Base-by-base conservation (phyloP, 208 protist genomes). In the Acanthamoeba lugdunensis region DNA sequence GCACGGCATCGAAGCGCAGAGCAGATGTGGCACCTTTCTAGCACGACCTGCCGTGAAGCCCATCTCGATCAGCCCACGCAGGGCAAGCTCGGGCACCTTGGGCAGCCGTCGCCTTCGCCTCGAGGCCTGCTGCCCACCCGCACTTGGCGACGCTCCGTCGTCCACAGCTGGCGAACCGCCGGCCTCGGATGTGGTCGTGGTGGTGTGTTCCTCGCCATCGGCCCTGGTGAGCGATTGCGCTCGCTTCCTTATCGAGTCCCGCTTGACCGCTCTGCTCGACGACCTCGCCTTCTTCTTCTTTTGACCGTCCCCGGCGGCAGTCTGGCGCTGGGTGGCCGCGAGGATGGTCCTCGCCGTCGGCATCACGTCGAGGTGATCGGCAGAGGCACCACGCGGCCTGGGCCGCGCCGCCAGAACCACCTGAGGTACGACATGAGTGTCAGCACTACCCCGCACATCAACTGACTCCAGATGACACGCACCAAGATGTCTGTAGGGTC, bases 31-130 rank as follows among this genome's bases (percentile, higher is more conserved):
- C 33, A 77, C 69, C 73, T 81, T 89, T 23, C 58, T 58, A n/a
- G 82, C 82, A 28, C 33, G 82, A 6, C 41, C 28, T 28, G n/a
- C 5, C 30, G 82, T 48, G 18, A 89, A 89, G 18, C 82, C 82
- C 82, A 89, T 89, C 58, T 89, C 82, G 13, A 67, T 50, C 82
- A 89, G 30, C n/a, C 54, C 58, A 48, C 58, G 82, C 82, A 89
- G 9, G n/a, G 82, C 82, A n/a, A 50, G 33, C 28, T 18, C 33
- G 33, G 73, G 73, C 41, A 81, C 73, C 73, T 41, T 41, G 21
- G 73, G 73, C 9, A 81, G 73, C 21, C 73, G 30, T 33, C 73
- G 63, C n/a, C n/a, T 16, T 71, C n/a, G 63, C 63, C 63, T 41
- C 37, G 37, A n/a, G 3, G 6, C 25, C 63, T 71, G 63, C n/a